Base-by-base conservation (phyloP, 2,329 filamentous ascomycete species). In the Pseudogymnoascus sp. region DNA sequence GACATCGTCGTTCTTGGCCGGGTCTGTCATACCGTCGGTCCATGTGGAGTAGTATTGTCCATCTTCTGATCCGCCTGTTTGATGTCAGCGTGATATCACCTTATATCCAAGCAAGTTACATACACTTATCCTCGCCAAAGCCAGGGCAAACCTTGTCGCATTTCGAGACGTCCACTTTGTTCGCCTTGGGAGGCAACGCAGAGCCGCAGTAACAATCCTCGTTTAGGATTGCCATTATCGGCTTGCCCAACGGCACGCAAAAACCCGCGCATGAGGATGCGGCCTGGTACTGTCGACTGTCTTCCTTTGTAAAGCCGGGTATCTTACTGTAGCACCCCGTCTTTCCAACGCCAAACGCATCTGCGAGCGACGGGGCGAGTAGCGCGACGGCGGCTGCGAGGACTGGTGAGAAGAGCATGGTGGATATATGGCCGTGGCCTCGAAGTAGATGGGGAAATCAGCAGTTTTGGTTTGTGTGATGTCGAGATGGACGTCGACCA, bases 171-270 rank as follows among this genome's bases (percentile, higher is more conserved):
- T 66, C 67, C 13, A 68, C 68, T 21, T 67, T 63, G 19, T 42
- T 63, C 4, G 64, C 53, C 1, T 60, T 21, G 7, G 69, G 65
- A 17, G 72, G 72, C n/a, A 73, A 21, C 10, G 62, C 61, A 15
- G 69, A 46, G 60, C 71, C 71, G 61, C 72, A 74, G 62, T 66
- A 74, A 64, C 72, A 74, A n/a, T 67, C 65, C 6, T 46, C 65
- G 9, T 42, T 60, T 21, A 68, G 66, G 9, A 65, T 68, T n/a
- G 68, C 61, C 61, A 62, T 53, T 9, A 26, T 21, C 13, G 61
- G 53, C 26, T 35, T 59, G 5, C 29, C 29, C n/a, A 59, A 13
- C 7, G n/a, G n/a, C 9, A 19, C 29, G 44, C 38, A 62, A 19
- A 15, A 5, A 29, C 10, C 19, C 33, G 23, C 7, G n/a, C 33